Base-by-base conservation (phyloP, 2,329 filamentous ascomycete species). In the Nemania sp. region DNA sequence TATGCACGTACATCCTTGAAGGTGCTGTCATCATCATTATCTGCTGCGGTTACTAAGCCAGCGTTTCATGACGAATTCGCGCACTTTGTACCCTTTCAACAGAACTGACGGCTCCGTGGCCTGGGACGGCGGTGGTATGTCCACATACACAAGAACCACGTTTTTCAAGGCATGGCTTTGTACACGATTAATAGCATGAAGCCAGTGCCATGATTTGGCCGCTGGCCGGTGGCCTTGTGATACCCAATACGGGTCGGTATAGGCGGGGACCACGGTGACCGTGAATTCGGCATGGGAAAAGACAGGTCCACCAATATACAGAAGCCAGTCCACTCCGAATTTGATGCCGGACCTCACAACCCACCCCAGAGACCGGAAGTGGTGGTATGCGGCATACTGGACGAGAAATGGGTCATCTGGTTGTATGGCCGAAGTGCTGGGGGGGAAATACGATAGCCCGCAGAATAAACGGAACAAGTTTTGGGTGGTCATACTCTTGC, bases 211-310 rank as follows among this genome's bases (percentile, higher is more conserved):
- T 12, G 81, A 79, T 64, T 76, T 78, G 39, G 69, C 69, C 33
- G 78, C 75, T 44, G 76, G 65, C 44, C 74, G 68, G 37, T 81
- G 80, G 3, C 80, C 80, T 41, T 80, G 71, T 1, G 77, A 73
- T 59, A 80, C 79, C 91, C 92, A 97, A 66, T 86, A 85, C 0
- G 82, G 68, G 66, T 94, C 77, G 0, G 80, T 86, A 68, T 95
- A 97, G 0, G 91, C 87, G 0, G 94, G 93, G 3, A 97, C 69
- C 34, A 99, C 84, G 20, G 93, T 79, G 37, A 97, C 75, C 0
- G 90, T 92, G 68, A 97, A 99, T 67, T 97, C 91, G 19, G 94
- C 94, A 68, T 99, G 94, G 19, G 91, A 86, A 70, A 99, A 97
- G 0, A 94, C 93, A 0, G 94, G 94, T 0, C 94, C 94, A 17